phyloP scores from a whole-genome alignment of 441 rosid species.

The Jatropha multifida region DNA sequence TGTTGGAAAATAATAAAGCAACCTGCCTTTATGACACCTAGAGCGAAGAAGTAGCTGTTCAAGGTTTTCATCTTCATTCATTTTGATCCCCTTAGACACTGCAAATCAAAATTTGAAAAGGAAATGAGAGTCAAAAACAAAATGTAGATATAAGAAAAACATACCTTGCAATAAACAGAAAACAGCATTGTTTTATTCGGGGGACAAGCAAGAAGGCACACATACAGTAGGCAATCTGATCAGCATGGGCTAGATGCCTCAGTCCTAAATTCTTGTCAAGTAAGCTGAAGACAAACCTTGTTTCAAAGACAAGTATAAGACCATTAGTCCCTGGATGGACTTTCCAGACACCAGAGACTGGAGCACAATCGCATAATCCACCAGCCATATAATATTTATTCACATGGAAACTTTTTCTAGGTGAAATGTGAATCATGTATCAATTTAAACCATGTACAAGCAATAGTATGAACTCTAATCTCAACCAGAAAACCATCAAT shows the following conservation, averaged over 20 bases:
- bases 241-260: neutral
- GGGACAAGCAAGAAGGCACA: neutral
- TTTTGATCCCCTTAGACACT: constrained; percentile 59
- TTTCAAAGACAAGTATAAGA: neutral
- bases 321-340: neutral
- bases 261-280: constrained; percentile 2
- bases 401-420: neutral
- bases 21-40: constrained; percentile 89
- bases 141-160: neutral
- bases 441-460: neutral
- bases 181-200: neutral
- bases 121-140: neutral
- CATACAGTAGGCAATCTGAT: constrained; percentile 9
- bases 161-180: neutral
- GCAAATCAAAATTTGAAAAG: constrained; percentile 25
- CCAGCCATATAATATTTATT: neutral
- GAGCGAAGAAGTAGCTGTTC: constrained; percentile 68
- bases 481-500: neutral
- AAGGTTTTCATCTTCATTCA: constrained; percentile 52
- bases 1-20: constrained; percentile 88
- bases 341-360: neutral
- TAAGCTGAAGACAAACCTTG: neutral
- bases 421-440: neutral
- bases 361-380: neutral
- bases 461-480: neutral